Conservation (phyloP, 2,329 filamentous ascomycete genomes). For the Pseudogymnoascus sp. region DNA sequence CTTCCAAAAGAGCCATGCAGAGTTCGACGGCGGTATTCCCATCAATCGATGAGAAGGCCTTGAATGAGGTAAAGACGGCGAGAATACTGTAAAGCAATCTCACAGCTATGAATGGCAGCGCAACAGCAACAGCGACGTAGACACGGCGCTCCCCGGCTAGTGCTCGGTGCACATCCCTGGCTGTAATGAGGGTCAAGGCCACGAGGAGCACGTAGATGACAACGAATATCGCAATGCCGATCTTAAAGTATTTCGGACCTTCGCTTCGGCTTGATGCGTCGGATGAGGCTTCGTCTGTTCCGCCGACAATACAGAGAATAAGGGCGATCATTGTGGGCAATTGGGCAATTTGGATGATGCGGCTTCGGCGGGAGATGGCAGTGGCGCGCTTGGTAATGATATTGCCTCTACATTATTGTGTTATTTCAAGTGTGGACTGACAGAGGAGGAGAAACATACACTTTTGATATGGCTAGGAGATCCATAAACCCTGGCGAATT, state of each 20-base stretch:
- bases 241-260: conserved; percentile 19
- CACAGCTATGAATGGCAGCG: conserved; percentile 26
- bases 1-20: conserved; percentile 26
- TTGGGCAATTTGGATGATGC: conserved; percentile 22
- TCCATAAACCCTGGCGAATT: conserved; percentile 6
- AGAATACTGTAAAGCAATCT: conserved; percentile 27
- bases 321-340: conserved; percentile 22
- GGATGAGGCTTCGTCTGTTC: conserved; percentile 16
- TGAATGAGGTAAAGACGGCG: conserved; percentile 21
- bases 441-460: neutral
- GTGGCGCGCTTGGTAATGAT: conserved; percentile 17
- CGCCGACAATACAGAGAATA: conserved; percentile 25
- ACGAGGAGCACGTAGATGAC: conserved; percentile 21
- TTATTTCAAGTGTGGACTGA: neutral
- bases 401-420: conserved; percentile 8
- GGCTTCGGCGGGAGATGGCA: conserved; percentile 21
- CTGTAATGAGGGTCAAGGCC: conserved; percentile 18
- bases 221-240: conserved; percentile 24
- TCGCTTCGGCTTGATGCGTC: conserved; percentile 15
- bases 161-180: conserved; percentile 21
- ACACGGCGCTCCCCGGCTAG: conserved; percentile 24
- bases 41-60: conserved; percentile 19
- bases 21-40: conserved; percentile 23
- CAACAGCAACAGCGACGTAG: conserved; percentile 23
- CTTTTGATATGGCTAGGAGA: neutral